A percentile compares a stretch with the other conserved stretches of the same genome.
Evolutionary conservation across 2,329 filamentous ascomycete genomes (phyloP).

Genomic region (Paecilomyces fulvus): DNA sequence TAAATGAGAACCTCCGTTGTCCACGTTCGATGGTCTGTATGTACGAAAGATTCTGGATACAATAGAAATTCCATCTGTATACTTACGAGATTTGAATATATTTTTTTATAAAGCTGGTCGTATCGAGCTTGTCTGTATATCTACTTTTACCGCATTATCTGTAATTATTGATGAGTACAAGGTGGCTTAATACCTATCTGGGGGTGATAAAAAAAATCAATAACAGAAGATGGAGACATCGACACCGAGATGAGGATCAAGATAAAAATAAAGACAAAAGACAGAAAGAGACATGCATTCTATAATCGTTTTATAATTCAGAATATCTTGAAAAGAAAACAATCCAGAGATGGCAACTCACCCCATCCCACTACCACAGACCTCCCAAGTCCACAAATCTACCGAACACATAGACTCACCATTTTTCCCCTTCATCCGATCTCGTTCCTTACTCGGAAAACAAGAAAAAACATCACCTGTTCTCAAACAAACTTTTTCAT

Average conservation of each 20-base stretch:
- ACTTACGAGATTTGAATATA: not conserved
- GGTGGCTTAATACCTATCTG: not conserved
- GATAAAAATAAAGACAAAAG: not conserved
- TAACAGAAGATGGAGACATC: not conserved
- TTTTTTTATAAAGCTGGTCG: not conserved
- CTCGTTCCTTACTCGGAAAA: too few relatives aligned
- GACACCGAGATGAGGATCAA: not conserved
- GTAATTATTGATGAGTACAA: not conserved
- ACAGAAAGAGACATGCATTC: not conserved
- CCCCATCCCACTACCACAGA: too few relatives aligned
- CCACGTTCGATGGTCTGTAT: not conserved
- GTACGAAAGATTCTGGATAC: not conserved
- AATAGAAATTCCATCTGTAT: not conserved
- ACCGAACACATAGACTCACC: too few relatives aligned
- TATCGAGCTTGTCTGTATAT: not conserved
- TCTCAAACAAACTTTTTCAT: too few relatives aligned
- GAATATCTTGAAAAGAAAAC: too few relatives aligned
- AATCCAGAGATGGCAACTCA: too few relatives aligned
- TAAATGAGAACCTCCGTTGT: not conserved
- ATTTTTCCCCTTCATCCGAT: too few relatives aligned
- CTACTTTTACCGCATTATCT: not conserved
- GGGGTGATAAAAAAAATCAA: not conserved
- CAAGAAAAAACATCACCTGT: too few relatives aligned
- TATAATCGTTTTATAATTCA: not conserved
- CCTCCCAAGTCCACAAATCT: too few relatives aligned